Base-by-base conservation (phyloP, 2,329 filamentous ascomycete species). In the Biscogniauxia marginata region DNA sequence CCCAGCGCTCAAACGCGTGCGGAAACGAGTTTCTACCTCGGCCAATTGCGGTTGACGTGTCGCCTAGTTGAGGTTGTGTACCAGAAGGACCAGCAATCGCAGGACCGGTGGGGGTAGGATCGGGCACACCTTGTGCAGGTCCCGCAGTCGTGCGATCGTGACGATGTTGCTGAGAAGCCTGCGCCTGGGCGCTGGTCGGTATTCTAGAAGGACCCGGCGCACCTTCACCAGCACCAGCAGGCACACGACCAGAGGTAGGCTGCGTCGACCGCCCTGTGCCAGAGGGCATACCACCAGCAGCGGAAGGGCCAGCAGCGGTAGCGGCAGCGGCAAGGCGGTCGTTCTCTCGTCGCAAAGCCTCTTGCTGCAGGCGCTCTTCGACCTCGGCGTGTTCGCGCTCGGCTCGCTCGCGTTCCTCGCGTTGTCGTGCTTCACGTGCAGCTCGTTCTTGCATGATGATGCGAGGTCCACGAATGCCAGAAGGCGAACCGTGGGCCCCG, bases 1-100 rank as follows among this genome's bases (percentile, higher is more conserved):
- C 95, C 95, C 95, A 99, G 58, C 95, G 84, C 73, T 99, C 93
- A 68, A 99, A 99, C 0, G 95, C 95, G 74, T 98, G 95, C 0
- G 95, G 95, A 63, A 99, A 98, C 0, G 88, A 87, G 48, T 89
- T 90, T 55, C 86, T 79, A 52, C 82, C 63, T 56, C 67, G 63
- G 52, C 63, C 63, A 24, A 63, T 55, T 43, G 65, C 62, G 5
- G 64, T 61, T 21, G 67, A 60, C 47, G 62, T 73, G 51, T 81
- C 73, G 52, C 65, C 65, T 16, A 71, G 65, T 23, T 70, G 63
- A 7, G 63, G 59, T 48, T 70, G 68, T 5, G 67, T 63, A 11
- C 66, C 62, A 8, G 74, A 70, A 22, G 71, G 51, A 22, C 74
- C 74, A 23, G 68, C 72, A 3, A 69, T 53, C 43, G 60, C 55